These are phyloP conservation scores for Cydonia oblonga DNA, from an alignment of 331 rosid genomes.

Conservation along the genomic window DNA sequence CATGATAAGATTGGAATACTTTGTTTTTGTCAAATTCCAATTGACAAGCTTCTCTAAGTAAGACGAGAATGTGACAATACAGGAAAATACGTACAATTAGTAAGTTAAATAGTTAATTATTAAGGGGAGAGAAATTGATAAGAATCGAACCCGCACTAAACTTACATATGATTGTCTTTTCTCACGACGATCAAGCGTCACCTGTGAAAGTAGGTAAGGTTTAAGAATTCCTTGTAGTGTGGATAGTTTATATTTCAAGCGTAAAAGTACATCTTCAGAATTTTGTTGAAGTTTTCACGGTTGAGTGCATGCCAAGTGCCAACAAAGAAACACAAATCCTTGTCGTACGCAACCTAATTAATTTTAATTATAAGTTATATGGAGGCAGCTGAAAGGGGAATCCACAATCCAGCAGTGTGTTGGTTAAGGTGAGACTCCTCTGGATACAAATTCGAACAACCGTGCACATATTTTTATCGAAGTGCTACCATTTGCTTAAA, in stretches of 20 bases:
- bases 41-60: not conserved
- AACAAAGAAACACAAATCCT: slow-evolving; percentile 4
- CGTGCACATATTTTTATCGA: too few relatives aligned
- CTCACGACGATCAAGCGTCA: not conserved
- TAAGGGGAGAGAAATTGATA: fast-evolving
- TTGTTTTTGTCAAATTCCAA: not conserved
- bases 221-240: not conserved
- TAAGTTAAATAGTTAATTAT: too few relatives aligned
- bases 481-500: not conserved
- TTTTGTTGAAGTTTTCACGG: not conserved
- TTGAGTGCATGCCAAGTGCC: not conserved
- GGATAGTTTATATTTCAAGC: too few relatives aligned
- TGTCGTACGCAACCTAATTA: slow-evolving; percentile 1
- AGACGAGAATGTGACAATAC: not conserved
- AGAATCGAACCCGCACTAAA: too few relatives aligned
- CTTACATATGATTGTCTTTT: too few relatives aligned
- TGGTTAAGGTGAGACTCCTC: not conserved
- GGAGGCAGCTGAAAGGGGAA: not conserved
- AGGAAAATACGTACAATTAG: not conserved
- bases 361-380: too few relatives aligned
- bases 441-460: not conserved
- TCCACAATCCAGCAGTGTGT: not conserved
- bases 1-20: not conserved
- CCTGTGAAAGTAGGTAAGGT: too few relatives aligned
- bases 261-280: too few relatives aligned